These are phyloP conservation scores for Blastobotrys parvus DNA, from an alignment of 805 yeast species.

Conservation along the genomic window DNA sequence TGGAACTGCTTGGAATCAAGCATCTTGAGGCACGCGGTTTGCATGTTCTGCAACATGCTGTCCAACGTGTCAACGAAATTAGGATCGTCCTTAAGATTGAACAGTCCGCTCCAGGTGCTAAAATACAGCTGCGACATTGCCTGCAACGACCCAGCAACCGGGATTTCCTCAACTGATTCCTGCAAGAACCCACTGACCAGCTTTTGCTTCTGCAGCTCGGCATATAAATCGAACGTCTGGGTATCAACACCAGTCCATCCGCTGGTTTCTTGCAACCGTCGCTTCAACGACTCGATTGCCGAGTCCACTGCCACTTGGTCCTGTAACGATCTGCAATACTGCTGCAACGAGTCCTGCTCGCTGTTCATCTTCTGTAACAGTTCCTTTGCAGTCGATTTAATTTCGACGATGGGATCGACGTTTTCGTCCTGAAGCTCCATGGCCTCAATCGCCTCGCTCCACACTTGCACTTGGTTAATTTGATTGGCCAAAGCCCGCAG, in stretches of 20 bases:
- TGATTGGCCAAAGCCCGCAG: slow-evolving; percentile 5
- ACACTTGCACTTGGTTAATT: slow-evolving; percentile 5
- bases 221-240: slow-evolving; percentile 10
- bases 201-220: slow-evolving; percentile 7
- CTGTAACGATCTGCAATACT: slow-evolving; percentile 3
- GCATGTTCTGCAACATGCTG: slow-evolving; percentile 1
- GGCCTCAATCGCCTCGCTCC: slow-evolving; percentile 5
- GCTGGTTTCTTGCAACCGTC: slow-evolving; percentile 11
- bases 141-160: slow-evolving; percentile 4
- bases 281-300: slow-evolving; percentile 4
- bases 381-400: neutral
- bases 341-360: slow-evolving; percentile 9
- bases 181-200: slow-evolving; percentile 6
- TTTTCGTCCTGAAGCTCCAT: neutral
- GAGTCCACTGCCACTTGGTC: slow-evolving; percentile 6
- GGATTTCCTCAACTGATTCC: neutral
- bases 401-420: neutral
- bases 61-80: neutral
- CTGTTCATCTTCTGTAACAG: slow-evolving; percentile 2
- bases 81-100: neutral
- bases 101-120: neutral
- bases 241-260: slow-evolving; percentile 16
- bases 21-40: neutral
- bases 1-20: neutral
- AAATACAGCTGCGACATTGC: slow-evolving; percentile 3